Percentiles rank a stretch among this genome's conserved stretches.
These are phyloP conservation scores for Albatrellus ellisii DNA, from an alignment of 768 basidiomycete genomes.

Conservation along the genomic window DNA sequence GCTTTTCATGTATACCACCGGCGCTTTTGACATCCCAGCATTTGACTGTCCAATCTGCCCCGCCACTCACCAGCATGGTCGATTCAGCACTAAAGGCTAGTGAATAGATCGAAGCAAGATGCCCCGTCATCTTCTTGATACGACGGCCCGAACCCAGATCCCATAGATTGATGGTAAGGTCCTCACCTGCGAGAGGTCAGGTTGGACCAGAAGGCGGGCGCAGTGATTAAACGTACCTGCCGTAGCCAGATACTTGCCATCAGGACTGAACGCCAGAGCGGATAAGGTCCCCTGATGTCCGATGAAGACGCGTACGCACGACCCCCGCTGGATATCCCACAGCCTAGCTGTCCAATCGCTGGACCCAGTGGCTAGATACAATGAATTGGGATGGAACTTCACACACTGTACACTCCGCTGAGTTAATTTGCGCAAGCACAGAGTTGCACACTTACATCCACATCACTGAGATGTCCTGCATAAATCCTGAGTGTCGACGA, in stretches of 20 bases:
- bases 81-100: constrained; percentile 90
- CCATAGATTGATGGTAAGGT: constrained; percentile 92
- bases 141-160: constrained; percentile 90
- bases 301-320: constrained; percentile 88
- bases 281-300: constrained; percentile 89
- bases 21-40: constrained; percentile 91
- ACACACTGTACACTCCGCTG: constrained; percentile 51
- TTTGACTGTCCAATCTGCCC: constrained; percentile 93
- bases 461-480: constrained; percentile 92
- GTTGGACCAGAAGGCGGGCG: constrained; percentile 1
- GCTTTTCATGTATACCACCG: constrained; percentile 48
- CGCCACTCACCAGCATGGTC: constrained; percentile 78
- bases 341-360: constrained; percentile 92
- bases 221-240: constrained; percentile 41
- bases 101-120: constrained; percentile 79
- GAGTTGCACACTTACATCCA: constrained; percentile 57
- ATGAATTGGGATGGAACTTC: constrained; percentile 92
- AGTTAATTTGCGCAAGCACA: not conserved
- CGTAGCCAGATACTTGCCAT: constrained; percentile 87
- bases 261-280: constrained; percentile 80
- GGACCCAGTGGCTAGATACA: constrained; percentile 95
- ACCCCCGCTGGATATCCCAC: constrained; percentile 97
- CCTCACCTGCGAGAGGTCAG: constrained; percentile 46
- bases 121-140: constrained; percentile 94
- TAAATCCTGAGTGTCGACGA: constrained; percentile 80